Base-by-base conservation (phyloP, 2,329 filamentous ascomycete genomes). In the Tolypocladium tropicale region DNA sequence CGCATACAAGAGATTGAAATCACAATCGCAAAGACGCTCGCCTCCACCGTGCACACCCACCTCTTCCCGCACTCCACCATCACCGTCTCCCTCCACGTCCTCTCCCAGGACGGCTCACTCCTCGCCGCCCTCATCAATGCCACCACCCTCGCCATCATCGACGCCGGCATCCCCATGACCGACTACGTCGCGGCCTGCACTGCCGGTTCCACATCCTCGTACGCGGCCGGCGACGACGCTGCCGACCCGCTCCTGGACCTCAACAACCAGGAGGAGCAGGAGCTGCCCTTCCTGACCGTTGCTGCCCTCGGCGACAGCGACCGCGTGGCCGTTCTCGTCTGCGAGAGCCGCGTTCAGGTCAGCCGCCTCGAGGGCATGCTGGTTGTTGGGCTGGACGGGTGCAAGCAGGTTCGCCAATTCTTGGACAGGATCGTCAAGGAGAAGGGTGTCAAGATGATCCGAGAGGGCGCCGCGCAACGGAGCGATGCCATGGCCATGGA, bases 151-250 rank as follows among this genome's bases (percentile, higher is more conserved):
- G 94, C 94, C 0, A 83, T 97, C 25, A 86, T 97, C 59, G 94
- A 99, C 68, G 94, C 94, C 0, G 94, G 94, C 54, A 87, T 99
- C 23, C 94, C 94, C 28, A 96, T 97, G 92, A 84, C 85, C 3
- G 90, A 95, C 68, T 95, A 96, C 68, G 82, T 97, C 3, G 85
- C 86, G 25, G 90, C 92, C 6, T 95, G 90, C 72, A 96, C 92
- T 0, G 89, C 90, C 0, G 94, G 92, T 4, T 89, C 86, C 16
- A 90, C 88, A 0, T 85, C 85, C 0, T 81, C 83, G 0, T 82
- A 87, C 62, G 77, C 81, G 0, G 77, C 78, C 1, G 82, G 82
- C 56, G 85, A 88, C 65, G 87, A 89, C 57, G 70, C 68, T 3
- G 87, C 88, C 12, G 90, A 95, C 65, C 90, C 90, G 3, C 71